Evolutionary conservation across 805 yeast species (phyloP), one percentile per base, ranked within the genome.

Genomic region (Spathaspora gorwiae): DNA sequence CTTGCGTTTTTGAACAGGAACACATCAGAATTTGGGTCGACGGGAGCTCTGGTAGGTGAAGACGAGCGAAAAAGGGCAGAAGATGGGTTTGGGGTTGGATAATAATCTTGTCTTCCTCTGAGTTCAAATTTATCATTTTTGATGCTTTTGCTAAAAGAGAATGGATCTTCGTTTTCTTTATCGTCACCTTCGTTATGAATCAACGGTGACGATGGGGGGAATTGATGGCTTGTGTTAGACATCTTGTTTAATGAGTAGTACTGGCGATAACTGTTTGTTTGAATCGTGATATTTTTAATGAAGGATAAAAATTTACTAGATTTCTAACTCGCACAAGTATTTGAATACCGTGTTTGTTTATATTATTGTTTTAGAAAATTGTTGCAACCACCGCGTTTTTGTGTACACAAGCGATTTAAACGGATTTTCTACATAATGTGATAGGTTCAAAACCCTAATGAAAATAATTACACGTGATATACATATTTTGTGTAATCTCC

Each of bases 1-100:
- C 34, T n/a, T n/a, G 29, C 34, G 35, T 52, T 48, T n/a, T 15
- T 31, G 9, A 26, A 15, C 12, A 11, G 19, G 12, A 32, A 11
- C n/a, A 10, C 33, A 11, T 35, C 37, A 10, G 33, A 8, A 12
- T 37, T 30, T 13, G 26, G 9, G n/a, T 46, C 36, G 11, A 35
- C 45, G 2, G 40, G 33, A 6, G 37, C 48, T 47, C 55, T 50
- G 6, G 57, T 57, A 4, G 75, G 75, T 8, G 76, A 70, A 1
- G 76, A 71, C 4, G 73, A 68, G 39, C 75, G 56, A 10, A 70
- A 72, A 26, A 59, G 39, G 8, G 72, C 56, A 1, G 76, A 72
- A 2, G 89, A 83, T 0, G 92, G 90, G 52, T 81, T 78, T 15
- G 92, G 92, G 1, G 90, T 84, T 10, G 88, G 87, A 54, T 81